Evolutionary conservation across 1,284 basidiomycete genomes (phyloP).

Genomic region (Sphaerobolus stellatus): DNA sequence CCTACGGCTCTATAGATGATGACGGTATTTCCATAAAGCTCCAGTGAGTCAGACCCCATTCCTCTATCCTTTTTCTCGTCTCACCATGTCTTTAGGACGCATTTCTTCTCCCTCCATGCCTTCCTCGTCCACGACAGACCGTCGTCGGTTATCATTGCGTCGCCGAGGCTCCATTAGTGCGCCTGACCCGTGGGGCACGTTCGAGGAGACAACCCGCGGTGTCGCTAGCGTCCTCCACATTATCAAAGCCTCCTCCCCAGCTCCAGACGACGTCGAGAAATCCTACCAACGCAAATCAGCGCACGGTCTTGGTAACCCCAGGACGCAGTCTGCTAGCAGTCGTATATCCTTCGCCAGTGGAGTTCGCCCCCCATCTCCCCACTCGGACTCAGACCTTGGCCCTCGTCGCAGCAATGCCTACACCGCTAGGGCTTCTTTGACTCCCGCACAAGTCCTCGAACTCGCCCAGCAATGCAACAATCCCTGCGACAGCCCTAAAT

Average conservation of each 20-base stretch:
- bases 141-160: slow-evolving; percentile 44
- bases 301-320: slow-evolving; percentile 12
- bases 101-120: no score
- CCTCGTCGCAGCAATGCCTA: no score
- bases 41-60: no score
- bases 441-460: slow-evolving; percentile 67
- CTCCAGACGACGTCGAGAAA: slow-evolving; percentile 10
- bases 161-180: slow-evolving; percentile 67
- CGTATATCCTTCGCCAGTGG: slow-evolving; percentile 71
- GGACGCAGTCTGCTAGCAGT: slow-evolving; percentile 22
- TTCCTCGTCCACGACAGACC: background rate
- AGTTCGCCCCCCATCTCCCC: no score
- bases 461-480: slow-evolving; percentile 53
- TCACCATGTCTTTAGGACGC: no score
- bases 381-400: slow-evolving; percentile 58
- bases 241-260: slow-evolving; percentile 54
- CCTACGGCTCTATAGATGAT: no score
- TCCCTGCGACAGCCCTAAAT: slow-evolving; percentile 40
- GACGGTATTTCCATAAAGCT: no score
- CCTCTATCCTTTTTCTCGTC: no score
- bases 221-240: slow-evolving; percentile 70
- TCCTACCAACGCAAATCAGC: slow-evolving; percentile 5
- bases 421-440: no score
- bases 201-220: slow-evolving; percentile 51
- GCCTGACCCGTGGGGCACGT: slow-evolving; percentile 59